phyloP scores from a whole-genome alignment of 1,284 basidiomycete species.

The Ganoderma lingzhi region DNA sequence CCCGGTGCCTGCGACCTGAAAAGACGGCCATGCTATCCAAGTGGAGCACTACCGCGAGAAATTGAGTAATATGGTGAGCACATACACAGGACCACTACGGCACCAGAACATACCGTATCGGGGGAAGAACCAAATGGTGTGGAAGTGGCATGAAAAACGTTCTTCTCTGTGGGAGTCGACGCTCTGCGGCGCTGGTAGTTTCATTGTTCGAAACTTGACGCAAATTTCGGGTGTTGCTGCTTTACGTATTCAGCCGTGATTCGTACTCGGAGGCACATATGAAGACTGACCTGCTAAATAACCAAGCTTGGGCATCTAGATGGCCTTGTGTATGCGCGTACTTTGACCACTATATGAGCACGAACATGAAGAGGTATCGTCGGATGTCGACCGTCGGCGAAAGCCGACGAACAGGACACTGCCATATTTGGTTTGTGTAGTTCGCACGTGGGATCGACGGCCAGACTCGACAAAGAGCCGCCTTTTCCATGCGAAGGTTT shows the following conservation, averaged over 20 bases:
- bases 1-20: background rate
- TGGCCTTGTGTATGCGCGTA: background rate
- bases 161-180: conserved; percentile 6
- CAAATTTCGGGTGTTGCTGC: background rate
- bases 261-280: background rate
- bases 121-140: background rate
- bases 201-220: background rate
- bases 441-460: background rate
- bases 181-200: background rate
- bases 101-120: conserved; percentile 1
- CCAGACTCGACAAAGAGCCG: background rate
- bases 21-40: background rate
- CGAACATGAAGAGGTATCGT: conserved; percentile 11
- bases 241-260: background rate
- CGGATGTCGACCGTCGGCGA: background rate
- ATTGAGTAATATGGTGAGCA: background rate
- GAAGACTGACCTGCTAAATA: background rate
- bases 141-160: background rate
- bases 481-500: background rate
- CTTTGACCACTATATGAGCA: background rate
- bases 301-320: background rate
- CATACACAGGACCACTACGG: background rate
- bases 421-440: conserved; percentile 5
- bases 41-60: conserved; percentile 3
- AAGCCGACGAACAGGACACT: background rate